phyloP scores from a whole-genome alignment of 768 basidiomycete genomes.

The Tricholomella constricta region DNA sequence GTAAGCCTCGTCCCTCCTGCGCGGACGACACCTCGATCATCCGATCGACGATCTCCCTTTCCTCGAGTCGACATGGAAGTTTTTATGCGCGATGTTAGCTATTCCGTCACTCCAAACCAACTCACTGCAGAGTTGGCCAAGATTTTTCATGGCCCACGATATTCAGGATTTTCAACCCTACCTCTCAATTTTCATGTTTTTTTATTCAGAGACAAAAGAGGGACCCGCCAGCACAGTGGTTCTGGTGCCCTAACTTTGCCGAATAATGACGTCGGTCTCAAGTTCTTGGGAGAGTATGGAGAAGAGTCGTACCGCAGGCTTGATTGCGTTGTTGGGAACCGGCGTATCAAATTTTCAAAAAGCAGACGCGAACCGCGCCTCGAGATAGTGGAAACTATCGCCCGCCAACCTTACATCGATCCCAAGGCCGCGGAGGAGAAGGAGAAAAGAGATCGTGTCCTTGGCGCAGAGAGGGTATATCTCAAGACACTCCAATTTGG shows the following conservation, averaged over 20 bases:
- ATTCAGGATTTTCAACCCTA: slow-evolving; percentile 26
- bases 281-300: slow-evolving; percentile 47
- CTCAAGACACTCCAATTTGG: slow-evolving; percentile 54
- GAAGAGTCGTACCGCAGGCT: slow-evolving; percentile 12
- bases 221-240: slow-evolving; percentile 37
- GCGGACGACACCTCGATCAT: neutral
- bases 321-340: slow-evolving; percentile 30
- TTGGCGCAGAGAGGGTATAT: slow-evolving; percentile 29
- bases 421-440: slow-evolving; percentile 36
- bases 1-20: neutral
- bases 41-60: neutral
- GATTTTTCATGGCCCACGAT: slow-evolving; percentile 47
- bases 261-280: slow-evolving; percentile 33
- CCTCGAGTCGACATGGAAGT: slow-evolving; percentile 36
- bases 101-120: slow-evolving; percentile 25
- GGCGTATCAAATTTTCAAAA: slow-evolving; percentile 31
- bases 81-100: slow-evolving; percentile 40
- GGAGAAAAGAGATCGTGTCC: slow-evolving; percentile 30
- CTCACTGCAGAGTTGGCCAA: slow-evolving; percentile 40
- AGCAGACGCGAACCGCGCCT: slow-evolving; percentile 29
- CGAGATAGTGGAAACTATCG: slow-evolving; percentile 42
- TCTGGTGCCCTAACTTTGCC: slow-evolving; percentile 53
- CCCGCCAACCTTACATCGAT: slow-evolving; percentile 41
- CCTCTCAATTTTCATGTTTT: slow-evolving; percentile 57
- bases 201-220: slow-evolving; percentile 42